A percentile compares a stretch with the other conserved stretches of the same genome.
Evolutionary conservation across 208 protist genomes (phyloP).

Genomic region (Trypanosoma caninum): DNA sequence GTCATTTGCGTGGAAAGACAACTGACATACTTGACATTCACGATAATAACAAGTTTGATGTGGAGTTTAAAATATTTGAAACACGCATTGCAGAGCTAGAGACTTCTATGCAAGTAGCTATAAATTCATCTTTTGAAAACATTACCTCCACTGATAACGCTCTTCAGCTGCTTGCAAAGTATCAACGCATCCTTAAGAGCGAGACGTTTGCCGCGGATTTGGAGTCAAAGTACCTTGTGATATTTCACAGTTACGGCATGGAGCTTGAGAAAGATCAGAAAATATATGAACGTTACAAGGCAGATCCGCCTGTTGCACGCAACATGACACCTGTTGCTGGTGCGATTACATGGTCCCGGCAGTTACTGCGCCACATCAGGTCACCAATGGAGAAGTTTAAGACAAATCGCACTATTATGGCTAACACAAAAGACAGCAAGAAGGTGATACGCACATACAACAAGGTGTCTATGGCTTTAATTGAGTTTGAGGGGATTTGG

Average conservation of each 20-base stretch:
- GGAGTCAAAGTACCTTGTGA: conserved; percentile 94
- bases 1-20: conserved; percentile 89
- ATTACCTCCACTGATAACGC: conserved; percentile 94
- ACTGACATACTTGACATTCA: conserved; percentile 95
- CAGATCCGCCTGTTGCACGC: conserved; percentile 91
- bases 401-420: conserved; percentile 92
- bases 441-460: conserved; percentile 97
- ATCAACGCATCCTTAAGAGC: conserved; percentile 91
- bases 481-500: conserved; percentile 97
- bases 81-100: conserved; percentile 93
- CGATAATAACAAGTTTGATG: conserved; percentile 93
- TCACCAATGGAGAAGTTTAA: conserved; percentile 96
- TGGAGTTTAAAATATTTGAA: conserved; percentile 96
- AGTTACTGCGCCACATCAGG: conserved; percentile 96
- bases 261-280: conserved; percentile 96
- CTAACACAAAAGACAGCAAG: conserved; percentile 94
- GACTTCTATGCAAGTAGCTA: conserved; percentile 93
- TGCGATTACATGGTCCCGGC: conserved; percentile 93
- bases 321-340: conserved; percentile 95
- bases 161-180: conserved; percentile 91
- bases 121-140: conserved; percentile 96
- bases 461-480: conserved; percentile 91
- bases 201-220: conserved; percentile 92
- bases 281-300: conserved; percentile 95
- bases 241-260: conserved; percentile 96